Conservation (phyloP, 352 stramenopile species). For the Phytophthora tentaculata region DNA sequence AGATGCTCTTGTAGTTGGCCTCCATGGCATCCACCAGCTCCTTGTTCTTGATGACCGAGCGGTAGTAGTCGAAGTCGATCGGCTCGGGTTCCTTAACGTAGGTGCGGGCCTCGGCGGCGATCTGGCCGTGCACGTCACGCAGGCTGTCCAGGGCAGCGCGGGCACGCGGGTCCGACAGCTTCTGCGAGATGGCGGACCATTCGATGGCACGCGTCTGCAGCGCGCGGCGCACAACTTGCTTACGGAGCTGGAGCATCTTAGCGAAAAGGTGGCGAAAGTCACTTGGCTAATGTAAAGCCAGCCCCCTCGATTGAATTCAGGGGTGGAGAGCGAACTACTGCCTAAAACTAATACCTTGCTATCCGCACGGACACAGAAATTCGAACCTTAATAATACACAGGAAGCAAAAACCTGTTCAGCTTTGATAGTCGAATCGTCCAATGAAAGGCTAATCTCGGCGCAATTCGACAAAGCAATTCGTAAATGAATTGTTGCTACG, state of each 20-base stretch:
- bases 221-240: constrained; percentile 76
- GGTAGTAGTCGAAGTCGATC: constrained; percentile 90
- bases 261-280: constrained; percentile 7
- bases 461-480: constrained; percentile 21
- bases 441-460: constrained; percentile 13
- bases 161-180: constrained; percentile 79
- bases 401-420: constrained; percentile 6
- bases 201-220: constrained; percentile 64
- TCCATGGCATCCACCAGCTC: constrained; percentile 86
- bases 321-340: constrained; percentile 33
- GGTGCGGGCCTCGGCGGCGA: constrained; percentile 71
- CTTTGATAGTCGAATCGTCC: constrained; percentile 12
- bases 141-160: constrained; percentile 81
- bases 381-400: background rate
- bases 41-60: constrained; percentile 90
- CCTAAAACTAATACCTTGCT: constrained; percentile 23
- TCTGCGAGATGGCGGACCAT: constrained; percentile 74
- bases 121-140: constrained; percentile 80
- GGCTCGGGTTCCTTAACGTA: constrained; percentile 81
- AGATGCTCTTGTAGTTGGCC: constrained; percentile 88
- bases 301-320: constrained; percentile 33
- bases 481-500: constrained; percentile 13
- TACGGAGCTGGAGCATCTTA: constrained; percentile 77
- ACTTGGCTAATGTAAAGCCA: constrained; percentile 43
- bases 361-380: background rate